Conservation (phyloP, 768 basidiomycete genomes). For the Hortiboletus flavorubellus region DNA sequence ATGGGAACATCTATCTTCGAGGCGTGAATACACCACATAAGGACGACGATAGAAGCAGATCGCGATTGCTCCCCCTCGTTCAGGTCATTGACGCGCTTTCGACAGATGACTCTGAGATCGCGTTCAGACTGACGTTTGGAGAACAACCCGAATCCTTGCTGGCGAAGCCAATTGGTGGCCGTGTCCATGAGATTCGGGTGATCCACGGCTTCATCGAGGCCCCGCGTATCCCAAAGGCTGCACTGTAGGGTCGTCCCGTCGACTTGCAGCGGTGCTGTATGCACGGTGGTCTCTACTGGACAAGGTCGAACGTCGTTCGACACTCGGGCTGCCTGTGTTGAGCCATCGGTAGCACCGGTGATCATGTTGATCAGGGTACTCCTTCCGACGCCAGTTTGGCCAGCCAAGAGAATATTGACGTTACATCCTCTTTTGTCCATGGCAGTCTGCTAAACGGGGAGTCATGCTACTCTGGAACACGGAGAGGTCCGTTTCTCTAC, state of each 20-base stretch:
- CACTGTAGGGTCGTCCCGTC: conserved; percentile 8
- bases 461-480: background rate
- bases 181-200: conserved; percentile 19
- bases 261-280: conserved; percentile 6
- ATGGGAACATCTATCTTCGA: conserved; percentile 26
- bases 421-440: background rate
- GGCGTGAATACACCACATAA: conserved; percentile 31
- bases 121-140: conserved; percentile 19
- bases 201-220: conserved; percentile 27
- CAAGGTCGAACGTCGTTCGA: conserved; percentile 27
- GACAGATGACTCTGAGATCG: conserved; percentile 22
- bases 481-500: background rate
- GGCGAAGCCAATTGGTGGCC: conserved; percentile 20
- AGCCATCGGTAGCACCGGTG: conserved; percentile 11
- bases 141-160: conserved; percentile 16
- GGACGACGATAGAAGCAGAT: conserved; percentile 11
- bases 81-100: conserved; percentile 12
- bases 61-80: conserved; percentile 5
- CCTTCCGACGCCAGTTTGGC: conserved; percentile 29
- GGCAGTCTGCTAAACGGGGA: background rate
- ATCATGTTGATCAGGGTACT: conserved; percentile 29
- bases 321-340: conserved; percentile 15
- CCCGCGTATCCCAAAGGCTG: conserved; percentile 26
- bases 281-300: conserved; percentile 18
- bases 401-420: conserved; percentile 22